These are phyloP conservation scores for Daldinia childiae DNA, from an alignment of 495 filamentous ascomycete genomes.

Conservation along the genomic window DNA sequence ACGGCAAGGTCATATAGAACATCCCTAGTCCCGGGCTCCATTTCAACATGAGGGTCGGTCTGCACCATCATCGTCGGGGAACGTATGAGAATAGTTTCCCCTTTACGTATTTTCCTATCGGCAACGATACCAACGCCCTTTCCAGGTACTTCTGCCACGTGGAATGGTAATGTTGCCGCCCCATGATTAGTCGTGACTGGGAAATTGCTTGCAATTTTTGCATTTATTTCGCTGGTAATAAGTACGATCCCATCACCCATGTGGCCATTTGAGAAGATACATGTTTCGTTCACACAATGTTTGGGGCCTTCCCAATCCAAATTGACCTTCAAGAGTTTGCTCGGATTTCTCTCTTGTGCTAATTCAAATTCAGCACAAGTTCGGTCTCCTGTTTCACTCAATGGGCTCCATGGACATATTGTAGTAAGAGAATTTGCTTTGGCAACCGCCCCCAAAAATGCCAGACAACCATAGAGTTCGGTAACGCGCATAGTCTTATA, in stretches of 20 bases:
- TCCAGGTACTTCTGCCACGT: conserved; percentile 45
- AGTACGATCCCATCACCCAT: conserved; percentile 47
- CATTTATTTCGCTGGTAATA: conserved; percentile 46
- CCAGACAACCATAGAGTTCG: neutral
- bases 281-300: conserved; percentile 50
- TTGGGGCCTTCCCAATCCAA: conserved; percentile 48
- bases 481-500: conserved; percentile 20
- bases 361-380: neutral
- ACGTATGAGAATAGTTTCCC: conserved; percentile 52
- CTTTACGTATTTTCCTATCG: conserved; percentile 49
- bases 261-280: conserved; percentile 46
- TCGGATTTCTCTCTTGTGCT: neutral
- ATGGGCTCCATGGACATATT: conserved; percentile 22
- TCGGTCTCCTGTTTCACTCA: neutral
- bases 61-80: conserved; percentile 48
- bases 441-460: neutral
- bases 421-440: neutral
- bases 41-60: conserved; percentile 39
- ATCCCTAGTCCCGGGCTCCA: conserved; percentile 31
- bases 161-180: conserved; percentile 35
- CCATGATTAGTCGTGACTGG: conserved; percentile 21
- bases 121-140: conserved; percentile 55
- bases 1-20: conserved; percentile 48
- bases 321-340: neutral
- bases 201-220: conserved; percentile 36